Evolutionary conservation across 495 filamentous ascomycete genomes (phyloP).

Genomic region (Xylaria intraflava): DNA sequence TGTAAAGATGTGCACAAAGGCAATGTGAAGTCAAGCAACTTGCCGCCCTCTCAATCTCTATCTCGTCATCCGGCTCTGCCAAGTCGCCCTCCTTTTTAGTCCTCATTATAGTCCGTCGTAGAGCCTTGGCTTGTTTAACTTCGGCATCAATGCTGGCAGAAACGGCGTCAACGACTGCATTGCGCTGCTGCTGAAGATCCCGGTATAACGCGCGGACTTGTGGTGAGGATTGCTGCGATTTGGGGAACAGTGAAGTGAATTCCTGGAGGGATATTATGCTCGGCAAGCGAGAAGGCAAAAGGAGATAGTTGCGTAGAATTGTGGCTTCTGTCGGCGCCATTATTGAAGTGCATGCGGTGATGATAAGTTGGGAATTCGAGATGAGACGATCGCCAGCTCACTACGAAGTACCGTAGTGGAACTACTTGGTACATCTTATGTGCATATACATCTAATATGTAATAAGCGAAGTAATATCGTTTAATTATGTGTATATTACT

Average conservation of each 20-base stretch:
- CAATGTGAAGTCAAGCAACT: constrained; percentile 2
- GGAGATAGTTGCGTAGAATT: constrained; percentile 71
- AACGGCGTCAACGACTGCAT: constrained; percentile 60
- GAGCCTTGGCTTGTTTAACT: constrained; percentile 53
- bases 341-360: background rate
- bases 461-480: too few species aligned
- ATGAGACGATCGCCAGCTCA: too few species aligned
- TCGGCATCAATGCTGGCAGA: constrained; percentile 62
- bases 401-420: too few species aligned
- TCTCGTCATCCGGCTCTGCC: constrained; percentile 55
- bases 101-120: constrained; percentile 55
- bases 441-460: too few species aligned
- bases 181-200: constrained; percentile 66
- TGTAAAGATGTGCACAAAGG: background rate
- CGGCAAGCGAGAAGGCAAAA: constrained; percentile 65
- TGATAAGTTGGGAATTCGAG: background rate
- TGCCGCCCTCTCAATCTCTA: constrained; percentile 65
- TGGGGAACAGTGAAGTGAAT: constrained; percentile 73
- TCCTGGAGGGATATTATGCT: constrained; percentile 64
- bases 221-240: constrained; percentile 58
- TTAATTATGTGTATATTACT: too few species aligned
- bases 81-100: constrained; percentile 47
- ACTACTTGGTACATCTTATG: too few species aligned
- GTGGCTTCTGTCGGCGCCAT: constrained; percentile 68
- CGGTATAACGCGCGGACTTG: constrained; percentile 71